These are phyloP conservation scores for Plasmopara halstedii DNA, from an alignment of 352 stramenopile genomes.

Conservation along the genomic window DNA sequence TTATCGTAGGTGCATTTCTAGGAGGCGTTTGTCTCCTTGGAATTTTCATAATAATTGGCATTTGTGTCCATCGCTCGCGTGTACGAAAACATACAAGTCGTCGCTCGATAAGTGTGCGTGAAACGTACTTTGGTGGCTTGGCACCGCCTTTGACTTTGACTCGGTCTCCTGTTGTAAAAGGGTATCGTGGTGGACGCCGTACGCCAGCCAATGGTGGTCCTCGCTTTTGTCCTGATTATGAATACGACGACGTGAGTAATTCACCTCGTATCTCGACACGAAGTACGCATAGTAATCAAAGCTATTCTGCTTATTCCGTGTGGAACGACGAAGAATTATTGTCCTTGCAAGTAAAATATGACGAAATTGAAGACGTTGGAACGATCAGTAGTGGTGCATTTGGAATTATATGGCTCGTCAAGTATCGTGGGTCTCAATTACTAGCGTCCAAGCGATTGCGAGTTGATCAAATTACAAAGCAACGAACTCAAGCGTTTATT, in stretches of 20 bases:
- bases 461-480: slow-evolving; percentile 25
- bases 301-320: slow-evolving; percentile 29
- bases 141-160: slow-evolving; percentile 26
- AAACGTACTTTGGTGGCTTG: slow-evolving; percentile 29
- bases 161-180: slow-evolving; percentile 13
- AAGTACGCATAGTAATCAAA: slow-evolving; percentile 28
- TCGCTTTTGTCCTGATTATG: slow-evolving; percentile 15
- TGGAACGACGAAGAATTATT: slow-evolving; percentile 44
- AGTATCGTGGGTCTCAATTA: slow-evolving; percentile 21
- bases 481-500: slow-evolving; percentile 43
- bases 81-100: neutral
- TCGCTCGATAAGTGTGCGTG: slow-evolving; percentile 13
- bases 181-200: slow-evolving; percentile 18
- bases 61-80: slow-evolving; percentile 17
- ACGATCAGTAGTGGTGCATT: slow-evolving; percentile 31
- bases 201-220: slow-evolving; percentile 19
- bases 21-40: slow-evolving; percentile 29
- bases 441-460: slow-evolving; percentile 44
- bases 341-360: slow-evolving; percentile 40
- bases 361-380: slow-evolving; percentile 37
- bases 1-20: slow-evolving; percentile 28
- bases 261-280: slow-evolving; percentile 27
- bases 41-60: slow-evolving; percentile 7
- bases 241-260: slow-evolving; percentile 14
- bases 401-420: slow-evolving; percentile 37